These are phyloP conservation scores for Veloboletus limbatus DNA, from an alignment of 1,284 basidiomycete species.

Conservation along the genomic window DNA sequence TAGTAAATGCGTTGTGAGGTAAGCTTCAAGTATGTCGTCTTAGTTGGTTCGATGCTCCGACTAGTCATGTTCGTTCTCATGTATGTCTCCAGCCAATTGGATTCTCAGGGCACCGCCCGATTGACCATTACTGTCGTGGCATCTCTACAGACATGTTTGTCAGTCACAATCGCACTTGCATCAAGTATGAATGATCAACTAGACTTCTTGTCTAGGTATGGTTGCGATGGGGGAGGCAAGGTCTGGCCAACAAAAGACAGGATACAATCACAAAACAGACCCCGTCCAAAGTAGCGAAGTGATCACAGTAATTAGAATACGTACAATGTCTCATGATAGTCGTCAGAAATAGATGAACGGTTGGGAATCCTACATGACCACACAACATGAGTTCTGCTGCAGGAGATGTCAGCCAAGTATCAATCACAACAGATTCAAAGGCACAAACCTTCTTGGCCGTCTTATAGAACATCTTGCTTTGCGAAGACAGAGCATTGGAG, in stretches of 20 bases:
- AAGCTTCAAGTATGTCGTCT: not conserved
- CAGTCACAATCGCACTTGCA: not conserved
- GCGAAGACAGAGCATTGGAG: conserved; percentile 85
- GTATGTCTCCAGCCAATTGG: not conserved
- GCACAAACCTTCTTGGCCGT: conserved; percentile 82
- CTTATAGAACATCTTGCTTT: conserved; percentile 96
- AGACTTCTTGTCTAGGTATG: conserved; percentile 2
- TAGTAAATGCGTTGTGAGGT: no score
- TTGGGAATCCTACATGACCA: conserved; percentile 45
- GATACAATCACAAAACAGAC: conserved; percentile 7
- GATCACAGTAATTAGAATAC: conserved; percentile 25
- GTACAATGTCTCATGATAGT: conserved; percentile 23
- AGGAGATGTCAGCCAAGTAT: conserved; percentile 7
- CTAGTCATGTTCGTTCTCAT: not conserved
- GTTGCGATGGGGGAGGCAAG: not conserved
- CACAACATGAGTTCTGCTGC: conserved; percentile 62
- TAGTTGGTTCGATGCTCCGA: not conserved
- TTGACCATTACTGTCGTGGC: not conserved
- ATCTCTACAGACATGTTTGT: not conserved
- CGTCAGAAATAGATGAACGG: conserved; percentile 12
- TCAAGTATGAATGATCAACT: conserved; percentile 2
- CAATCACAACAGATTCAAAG: not conserved
- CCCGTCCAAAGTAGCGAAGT: not conserved
- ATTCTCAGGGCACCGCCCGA: not conserved
- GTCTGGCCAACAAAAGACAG: conserved; percentile 6